Conservation (phyloP, 2,329 filamentous ascomycete genomes). For the Aspergillus sp. region DNA sequence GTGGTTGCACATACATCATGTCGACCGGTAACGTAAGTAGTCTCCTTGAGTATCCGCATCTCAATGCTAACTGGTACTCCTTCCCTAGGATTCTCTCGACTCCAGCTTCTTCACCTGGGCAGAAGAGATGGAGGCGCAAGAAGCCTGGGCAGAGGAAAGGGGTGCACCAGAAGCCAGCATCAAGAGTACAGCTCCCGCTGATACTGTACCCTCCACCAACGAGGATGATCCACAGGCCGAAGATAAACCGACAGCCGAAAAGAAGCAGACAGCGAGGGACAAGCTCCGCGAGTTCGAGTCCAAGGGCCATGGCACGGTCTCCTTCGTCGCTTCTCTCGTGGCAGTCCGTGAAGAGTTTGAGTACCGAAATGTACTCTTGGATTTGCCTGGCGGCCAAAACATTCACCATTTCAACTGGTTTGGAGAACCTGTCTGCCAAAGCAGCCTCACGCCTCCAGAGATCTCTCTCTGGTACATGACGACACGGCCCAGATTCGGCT, state of each 20-base stretch:
- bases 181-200: not conserved
- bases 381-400: not conserved
- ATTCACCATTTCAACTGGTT: slow-evolving; percentile 36
- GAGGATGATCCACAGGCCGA: too few relatives aligned
- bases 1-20: not conserved
- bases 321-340: not conserved
- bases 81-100: not conserved
- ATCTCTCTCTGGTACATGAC: slow-evolving; percentile 30
- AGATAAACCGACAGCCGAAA: too few relatives aligned
- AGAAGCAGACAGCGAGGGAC: not conserved
- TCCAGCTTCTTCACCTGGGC: not conserved
- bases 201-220: too few relatives aligned
- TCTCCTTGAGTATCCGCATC: not conserved
- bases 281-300: not conserved
- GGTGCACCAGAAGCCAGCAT: not conserved
- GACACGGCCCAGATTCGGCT: slow-evolving; percentile 19
- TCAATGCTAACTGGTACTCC: not conserved
- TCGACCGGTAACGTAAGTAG: not conserved
- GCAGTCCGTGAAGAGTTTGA: not conserved
- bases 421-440: slow-evolving; percentile 15
- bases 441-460: slow-evolving; percentile 26
- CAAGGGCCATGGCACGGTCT: not conserved
- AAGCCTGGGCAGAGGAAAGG: not conserved
- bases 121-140: not conserved
- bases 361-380: not conserved